Base-by-base conservation (phyloP, 2,329 filamentous ascomycete genomes). In the Phoma herbarum region DNA sequence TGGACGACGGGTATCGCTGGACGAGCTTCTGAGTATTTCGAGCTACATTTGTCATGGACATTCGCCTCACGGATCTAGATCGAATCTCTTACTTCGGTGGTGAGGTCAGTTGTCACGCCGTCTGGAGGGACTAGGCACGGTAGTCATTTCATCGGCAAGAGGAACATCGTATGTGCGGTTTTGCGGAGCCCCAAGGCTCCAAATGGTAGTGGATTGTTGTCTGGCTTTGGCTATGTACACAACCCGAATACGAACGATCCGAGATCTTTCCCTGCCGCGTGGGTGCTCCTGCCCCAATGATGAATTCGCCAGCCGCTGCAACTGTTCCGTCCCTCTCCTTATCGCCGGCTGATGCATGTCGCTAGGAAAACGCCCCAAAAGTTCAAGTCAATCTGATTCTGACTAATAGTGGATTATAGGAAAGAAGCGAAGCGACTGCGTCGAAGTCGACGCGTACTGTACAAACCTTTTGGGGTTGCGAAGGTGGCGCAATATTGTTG, bases 151-250 rank as follows among this genome's bases (percentile, higher is more conserved):
- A 11, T 4, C 3, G 6, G 9, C 20, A n/a, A n/a, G n/a, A n/a
- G 18, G 18, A 20, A 9, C 33, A 20, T 18, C 18, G 33, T 9
- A 2, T 20, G 5, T 39, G n/a, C 54, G 54, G 25, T 56, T 53
- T 56, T 35, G 47, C 50, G 53, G 56, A 65, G 60, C 56, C 58
- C 57, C 60, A 60, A 59, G 57, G 65, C 65, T 59, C 62, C 63
- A 68, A 66, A 68, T 61, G 23, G 48, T 62, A 60, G 59, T 68
- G 61, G 46, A 66, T 70, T 70, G 48, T 48, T 66, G 56, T 67
- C 61, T 64, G 57, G 39, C 50, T 58, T 53, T 48, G 42, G 29
- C 11, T 65, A 68, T 64, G 52, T 70, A 67, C 67, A 67, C 60
- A 49, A 50, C 37, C 33, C 52, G 52, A 43, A 10, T 50, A 28